These are phyloP conservation scores for Hypoxylon sp. DNA, from an alignment of 2,329 filamentous ascomycete species.

Conservation along the genomic window DNA sequence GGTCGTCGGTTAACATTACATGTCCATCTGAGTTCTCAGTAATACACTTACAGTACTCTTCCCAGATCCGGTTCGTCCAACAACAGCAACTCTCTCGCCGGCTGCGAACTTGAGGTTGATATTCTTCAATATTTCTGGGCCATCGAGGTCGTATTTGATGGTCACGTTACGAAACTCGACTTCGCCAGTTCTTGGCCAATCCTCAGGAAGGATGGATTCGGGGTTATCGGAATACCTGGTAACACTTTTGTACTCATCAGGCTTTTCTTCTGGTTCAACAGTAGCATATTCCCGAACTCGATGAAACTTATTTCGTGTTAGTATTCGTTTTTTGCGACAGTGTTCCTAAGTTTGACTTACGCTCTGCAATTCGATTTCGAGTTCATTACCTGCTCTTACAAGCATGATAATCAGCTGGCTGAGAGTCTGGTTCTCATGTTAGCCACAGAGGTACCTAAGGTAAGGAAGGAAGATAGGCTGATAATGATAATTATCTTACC, in stretches of 20 bases:
- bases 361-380: slow-evolving; percentile 71
- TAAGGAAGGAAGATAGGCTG: background rate
- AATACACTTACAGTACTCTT: slow-evolving; percentile 78
- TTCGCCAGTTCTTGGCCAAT: slow-evolving; percentile 64
- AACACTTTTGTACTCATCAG: slow-evolving; percentile 59
- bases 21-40: background rate
- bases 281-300: slow-evolving; percentile 66
- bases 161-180: slow-evolving; percentile 68
- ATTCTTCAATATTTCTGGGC: slow-evolving; percentile 65
- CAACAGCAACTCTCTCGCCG: slow-evolving; percentile 83
- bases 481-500: slow-evolving; percentile 46
- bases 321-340: background rate
- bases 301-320: slow-evolving; percentile 58
- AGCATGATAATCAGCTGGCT: slow-evolving; percentile 67
- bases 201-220: slow-evolving; percentile 57
- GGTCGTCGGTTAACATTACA: slow-evolving; percentile 22
- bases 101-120: slow-evolving; percentile 69
- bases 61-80: slow-evolving; percentile 85
- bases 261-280: slow-evolving; percentile 62
- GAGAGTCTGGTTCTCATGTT: slow-evolving; percentile 55
- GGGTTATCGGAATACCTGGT: slow-evolving; percentile 60
- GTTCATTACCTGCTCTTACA: slow-evolving; percentile 69
- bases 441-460: slow-evolving; percentile 14
- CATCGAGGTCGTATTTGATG: slow-evolving; percentile 63
- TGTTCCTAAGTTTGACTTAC: slow-evolving; percentile 55